Percentiles rank a stretch among this genome's conserved stretches.
These are phyloP conservation scores for Pulveroboletus ravenelii DNA, from an alignment of 768 basidiomycete genomes.

Conservation along the genomic window DNA sequence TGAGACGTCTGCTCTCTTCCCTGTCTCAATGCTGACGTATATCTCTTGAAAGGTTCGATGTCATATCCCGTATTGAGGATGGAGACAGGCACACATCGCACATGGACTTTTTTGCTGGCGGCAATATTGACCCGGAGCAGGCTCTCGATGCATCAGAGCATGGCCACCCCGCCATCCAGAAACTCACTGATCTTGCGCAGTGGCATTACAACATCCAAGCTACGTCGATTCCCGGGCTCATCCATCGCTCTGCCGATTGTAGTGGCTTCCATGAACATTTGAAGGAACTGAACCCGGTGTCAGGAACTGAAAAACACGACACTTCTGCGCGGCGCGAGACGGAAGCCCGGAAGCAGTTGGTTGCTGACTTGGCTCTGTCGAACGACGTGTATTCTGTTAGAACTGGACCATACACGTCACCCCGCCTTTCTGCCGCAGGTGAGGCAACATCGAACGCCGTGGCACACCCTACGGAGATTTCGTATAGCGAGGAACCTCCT, in stretches of 20 bases:
- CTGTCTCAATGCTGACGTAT: not conserved
- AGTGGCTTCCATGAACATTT: conserved; percentile 37
- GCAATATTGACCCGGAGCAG: conserved; percentile 44
- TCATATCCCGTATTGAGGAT: conserved; percentile 50
- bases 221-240: conserved; percentile 41
- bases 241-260: conserved; percentile 34
- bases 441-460: conserved; percentile 7
- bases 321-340: conserved; percentile 44
- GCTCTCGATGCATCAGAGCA: conserved; percentile 51
- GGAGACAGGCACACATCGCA: conserved; percentile 41
- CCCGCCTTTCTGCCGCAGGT: not conserved
- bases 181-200: conserved; percentile 37
- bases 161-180: conserved; percentile 40
- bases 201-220: conserved; percentile 53
- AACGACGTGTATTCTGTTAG: conserved; percentile 50
- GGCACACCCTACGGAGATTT: conserved; percentile 35
- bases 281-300: conserved; percentile 39
- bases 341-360: conserved; percentile 56
- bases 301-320: conserved; percentile 34
- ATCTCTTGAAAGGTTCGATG: conserved; percentile 48
- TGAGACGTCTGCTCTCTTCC: conserved; percentile 27
- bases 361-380: conserved; percentile 59
- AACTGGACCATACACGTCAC: conserved; percentile 29
- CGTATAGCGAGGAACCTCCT: conserved; percentile 53
- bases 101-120: conserved; percentile 57